A percentile compares a stretch with the other conserved stretches of the same genome.
Evolutionary conservation across 768 basidiomycete species (phyloP).

Genomic region (Vishniacozyma victoriae): DNA sequence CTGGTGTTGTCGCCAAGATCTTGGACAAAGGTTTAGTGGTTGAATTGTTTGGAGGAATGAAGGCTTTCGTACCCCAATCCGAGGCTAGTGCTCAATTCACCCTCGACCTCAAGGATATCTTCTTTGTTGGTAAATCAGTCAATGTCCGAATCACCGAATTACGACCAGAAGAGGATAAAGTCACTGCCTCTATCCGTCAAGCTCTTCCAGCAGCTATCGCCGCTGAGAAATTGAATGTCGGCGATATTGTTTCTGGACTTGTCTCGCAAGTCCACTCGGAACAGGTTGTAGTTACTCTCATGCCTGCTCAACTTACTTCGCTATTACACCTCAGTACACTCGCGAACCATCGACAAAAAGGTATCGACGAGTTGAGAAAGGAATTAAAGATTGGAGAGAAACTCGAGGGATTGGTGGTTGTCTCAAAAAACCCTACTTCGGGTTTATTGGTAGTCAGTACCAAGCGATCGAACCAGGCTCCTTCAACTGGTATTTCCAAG

Average conservation of each 20-base stretch:
- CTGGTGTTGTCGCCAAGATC: conserved; percentile 79
- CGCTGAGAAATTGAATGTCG: conserved; percentile 37
- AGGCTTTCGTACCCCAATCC: conserved; percentile 69
- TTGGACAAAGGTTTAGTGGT: conserved; percentile 72
- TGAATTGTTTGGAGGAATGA: conserved; percentile 84
- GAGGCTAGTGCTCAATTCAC: conserved; percentile 73
- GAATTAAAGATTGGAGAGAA: conserved; percentile 63
- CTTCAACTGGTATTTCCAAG: conserved; percentile 3
- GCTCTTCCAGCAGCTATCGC: conserved; percentile 53
- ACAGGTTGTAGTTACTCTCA: conserved; percentile 68
- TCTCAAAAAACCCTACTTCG: conserved; percentile 78
- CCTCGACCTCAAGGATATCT: conserved; percentile 52
- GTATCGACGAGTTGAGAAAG: conserved; percentile 61
- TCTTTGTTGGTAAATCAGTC: conserved; percentile 73
- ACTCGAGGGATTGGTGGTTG: conserved; percentile 74
- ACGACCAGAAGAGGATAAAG: conserved; percentile 57
- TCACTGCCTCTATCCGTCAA: conserved; percentile 82
- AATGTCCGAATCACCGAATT: conserved; percentile 71
- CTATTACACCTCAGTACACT: conserved; percentile 81
- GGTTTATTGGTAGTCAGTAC: conserved; percentile 62
- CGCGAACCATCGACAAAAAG: conserved; percentile 68
- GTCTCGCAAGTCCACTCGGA: conserved; percentile 79
- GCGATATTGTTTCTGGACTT: conserved; percentile 35
- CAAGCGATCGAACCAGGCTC: conserved; percentile 11
- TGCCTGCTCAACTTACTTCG: conserved; percentile 65